Conservation (phyloP, 1,139 yeast genomes). For the Arxiozyma telluris region DNA sequence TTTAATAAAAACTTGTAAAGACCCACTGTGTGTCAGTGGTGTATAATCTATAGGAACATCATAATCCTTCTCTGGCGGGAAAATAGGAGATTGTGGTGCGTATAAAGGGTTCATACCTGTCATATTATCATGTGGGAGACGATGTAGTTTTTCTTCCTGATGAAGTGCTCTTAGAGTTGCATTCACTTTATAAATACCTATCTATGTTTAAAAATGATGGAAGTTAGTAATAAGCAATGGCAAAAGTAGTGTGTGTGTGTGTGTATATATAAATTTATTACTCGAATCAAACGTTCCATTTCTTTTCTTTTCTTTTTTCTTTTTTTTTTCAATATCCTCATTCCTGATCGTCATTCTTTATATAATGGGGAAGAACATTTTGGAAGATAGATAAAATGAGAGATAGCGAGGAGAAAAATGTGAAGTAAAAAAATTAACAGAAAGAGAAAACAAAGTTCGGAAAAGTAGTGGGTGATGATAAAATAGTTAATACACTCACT, state of each 20-base stretch:
- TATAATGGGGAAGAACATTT: too few species aligned
- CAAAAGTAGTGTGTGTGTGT: too few species aligned
- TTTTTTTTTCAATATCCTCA: too few species aligned
- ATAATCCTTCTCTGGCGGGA: conserved; percentile 32
- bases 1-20: conserved; percentile 31
- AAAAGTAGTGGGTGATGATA: too few species aligned
- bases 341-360: not conserved
- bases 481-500: too few species aligned
- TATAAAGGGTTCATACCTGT: conserved; percentile 14
- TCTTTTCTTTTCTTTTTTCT: not conserved
- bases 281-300: not conserved
- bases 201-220: not conserved
- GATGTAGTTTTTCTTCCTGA: too few species aligned
- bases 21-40: conserved; percentile 31
- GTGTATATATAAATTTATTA: too few species aligned
- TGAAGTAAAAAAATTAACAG: not conserved
- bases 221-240: too few species aligned
- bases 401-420: not conserved
- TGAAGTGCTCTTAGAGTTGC: not conserved
- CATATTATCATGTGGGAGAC: not conserved
- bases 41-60: conserved; percentile 28
- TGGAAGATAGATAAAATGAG: not conserved
- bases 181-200: not conserved
- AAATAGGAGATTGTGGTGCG: conserved; percentile 25
- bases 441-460: not conserved